These are phyloP conservation scores for Exophiala oligosperma DNA, from an alignment of 2,329 filamentous ascomycete species.

Conservation along the genomic window DNA sequence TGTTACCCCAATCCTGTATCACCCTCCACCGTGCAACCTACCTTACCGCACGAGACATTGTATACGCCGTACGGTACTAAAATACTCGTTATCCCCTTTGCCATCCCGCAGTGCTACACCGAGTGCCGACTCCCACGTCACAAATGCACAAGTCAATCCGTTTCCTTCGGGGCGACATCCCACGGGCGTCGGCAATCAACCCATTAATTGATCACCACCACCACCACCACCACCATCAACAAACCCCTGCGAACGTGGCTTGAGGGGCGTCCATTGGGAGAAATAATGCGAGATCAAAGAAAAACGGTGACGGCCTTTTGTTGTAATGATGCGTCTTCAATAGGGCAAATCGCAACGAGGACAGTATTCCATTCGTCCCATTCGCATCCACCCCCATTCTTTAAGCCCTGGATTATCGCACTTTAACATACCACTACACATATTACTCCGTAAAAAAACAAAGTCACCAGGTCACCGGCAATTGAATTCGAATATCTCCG, in stretches of 20 bases:
- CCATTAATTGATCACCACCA: neutral
- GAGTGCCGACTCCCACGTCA: neutral
- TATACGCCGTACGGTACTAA: neutral
- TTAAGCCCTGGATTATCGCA: neutral
- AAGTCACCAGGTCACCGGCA: neutral
- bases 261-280: slow-evolving; percentile 12
- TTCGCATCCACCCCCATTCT: neutral
- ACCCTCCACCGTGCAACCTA: too few species aligned
- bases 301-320: neutral
- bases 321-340: slow-evolving; percentile 4
- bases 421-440: neutral
- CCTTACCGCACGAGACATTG: too few species aligned
- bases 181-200: neutral
- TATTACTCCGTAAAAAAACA: neutral
- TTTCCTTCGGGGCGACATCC: neutral
- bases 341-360: neutral
- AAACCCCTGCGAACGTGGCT: slow-evolving; percentile 9
- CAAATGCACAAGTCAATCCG: neutral
- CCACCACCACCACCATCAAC: neutral
- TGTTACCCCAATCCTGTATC: too few species aligned
- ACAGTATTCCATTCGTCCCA: neutral
- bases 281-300: neutral
- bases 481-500: neutral
- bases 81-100: neutral
- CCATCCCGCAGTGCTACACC: neutral